A percentile compares a stretch with the other conserved stretches of the same genome.
phyloP scores from a whole-genome alignment of 495 filamentous ascomycete genomes.

The Neurospora pannonica region DNA sequence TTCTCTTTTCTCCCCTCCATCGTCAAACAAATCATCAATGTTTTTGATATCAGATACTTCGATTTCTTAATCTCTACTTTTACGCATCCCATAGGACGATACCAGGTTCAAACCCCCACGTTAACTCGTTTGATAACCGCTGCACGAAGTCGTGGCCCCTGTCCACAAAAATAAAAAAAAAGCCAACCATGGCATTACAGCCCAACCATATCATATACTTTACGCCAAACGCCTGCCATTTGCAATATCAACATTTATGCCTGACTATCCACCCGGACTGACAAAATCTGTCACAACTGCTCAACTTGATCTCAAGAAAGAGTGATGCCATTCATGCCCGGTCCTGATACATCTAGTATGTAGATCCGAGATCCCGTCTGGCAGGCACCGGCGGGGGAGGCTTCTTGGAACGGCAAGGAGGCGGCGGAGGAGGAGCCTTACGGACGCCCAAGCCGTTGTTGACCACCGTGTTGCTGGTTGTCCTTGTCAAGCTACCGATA shows the following conservation, averaged over 20 bases:
- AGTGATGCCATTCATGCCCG: neutral
- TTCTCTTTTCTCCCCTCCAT: neutral
- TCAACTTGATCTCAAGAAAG: neutral
- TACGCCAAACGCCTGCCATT: constrained; percentile 1
- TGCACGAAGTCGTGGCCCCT: neutral
- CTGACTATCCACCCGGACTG: neutral
- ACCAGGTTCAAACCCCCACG: neutral
- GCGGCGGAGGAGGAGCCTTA: constrained; percentile 73
- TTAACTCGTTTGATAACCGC: neutral
- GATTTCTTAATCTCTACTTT: neutral
- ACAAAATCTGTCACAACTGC: neutral
- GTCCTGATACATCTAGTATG: constrained; percentile 15
- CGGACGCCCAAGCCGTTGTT: constrained; percentile 36
- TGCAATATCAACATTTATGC: neutral
- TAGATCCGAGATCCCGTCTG: constrained; percentile 22
- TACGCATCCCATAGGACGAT: neutral
- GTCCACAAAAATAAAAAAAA: neutral
- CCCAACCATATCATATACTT: neutral
- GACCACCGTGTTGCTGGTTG: constrained; percentile 41
- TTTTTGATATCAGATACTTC: neutral
- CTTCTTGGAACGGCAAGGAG: constrained; percentile 73
- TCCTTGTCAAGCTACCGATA: constrained; percentile 48
- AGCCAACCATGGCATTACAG: neutral
- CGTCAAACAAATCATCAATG: neutral
- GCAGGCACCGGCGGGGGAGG: constrained; percentile 54